Evolutionary conservation across 768 basidiomycete species (phyloP), one percentile per base, ranked within the genome.

Genomic region (Boletus rex-veris): DNA sequence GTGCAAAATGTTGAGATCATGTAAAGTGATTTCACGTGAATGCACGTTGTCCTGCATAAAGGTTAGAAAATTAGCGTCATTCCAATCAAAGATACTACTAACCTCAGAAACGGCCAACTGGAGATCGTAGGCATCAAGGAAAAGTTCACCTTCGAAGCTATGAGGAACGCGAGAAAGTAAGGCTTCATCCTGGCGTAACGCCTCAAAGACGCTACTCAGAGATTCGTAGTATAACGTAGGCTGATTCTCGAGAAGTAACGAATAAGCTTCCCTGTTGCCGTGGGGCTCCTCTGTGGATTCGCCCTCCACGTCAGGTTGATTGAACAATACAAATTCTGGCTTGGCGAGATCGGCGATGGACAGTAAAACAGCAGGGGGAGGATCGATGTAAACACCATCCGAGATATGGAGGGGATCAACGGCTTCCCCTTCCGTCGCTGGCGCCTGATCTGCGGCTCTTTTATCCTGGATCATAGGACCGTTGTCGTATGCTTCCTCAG

Each of bases 221-320:
- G 88, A 83, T 65, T 90, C 88, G 60, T 90, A 91, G 67, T 88
- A 92, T 7, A 91, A 73, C 5, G 82, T 86, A 3, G 88, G 88
- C 16, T 73, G 77, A 53, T 82, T 73, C 43, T 81, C 78, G 53
- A 92, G 75, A 45, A 91, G 71, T 7, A 88, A 64, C n/a, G 70
- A 64, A 31, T 56, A 70, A 40, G 30, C 42, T 57, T 45, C 62
- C 39, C 65, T 64, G 39, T 54, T 37, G 45, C 28, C 42, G 7
- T 64, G 60, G 15, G 50, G n/a, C 35, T 52, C 57, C 14, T 55
- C 55, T 12, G 40, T 21, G 19, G 68, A 53, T 30, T 70, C 65
- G 39, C n/a, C 53, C 19, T 62, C 67, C 53, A 58, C 69, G 37
- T 60, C 53, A 7, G 80, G 78, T 44, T 77, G 75, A 63, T 83